A percentile compares a stretch with the other conserved stretches of the same genome.
These are phyloP conservation scores for Epicoccum sorghinum DNA, from an alignment of 2,329 filamentous ascomycete genomes.

Conservation along the genomic window DNA sequence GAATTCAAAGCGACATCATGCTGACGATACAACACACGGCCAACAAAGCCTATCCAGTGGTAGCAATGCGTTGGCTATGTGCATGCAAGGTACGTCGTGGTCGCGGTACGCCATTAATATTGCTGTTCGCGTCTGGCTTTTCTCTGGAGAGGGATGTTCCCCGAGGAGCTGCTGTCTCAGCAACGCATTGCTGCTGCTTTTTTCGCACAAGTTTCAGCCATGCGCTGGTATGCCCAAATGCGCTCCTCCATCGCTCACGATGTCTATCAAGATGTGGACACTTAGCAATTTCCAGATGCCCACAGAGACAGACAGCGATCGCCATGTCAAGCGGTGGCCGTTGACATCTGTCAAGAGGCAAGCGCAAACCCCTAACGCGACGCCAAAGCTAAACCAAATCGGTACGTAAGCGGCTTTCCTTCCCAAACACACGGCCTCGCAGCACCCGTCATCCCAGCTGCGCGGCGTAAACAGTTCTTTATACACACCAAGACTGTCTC, in stretches of 20 bases:
- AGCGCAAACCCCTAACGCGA: conserved; percentile 2
- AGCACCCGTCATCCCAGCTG: conserved; percentile 22
- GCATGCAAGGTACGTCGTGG: conserved; percentile 14
- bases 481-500: conserved; percentile 14
- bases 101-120: background rate
- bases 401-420: conserved; percentile 18
- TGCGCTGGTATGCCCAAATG: background rate
- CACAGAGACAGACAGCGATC: conserved; percentile 6
- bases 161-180: conserved; percentile 22
- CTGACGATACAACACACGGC: background rate
- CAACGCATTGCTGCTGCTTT: conserved; percentile 16
- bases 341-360: conserved; percentile 17
- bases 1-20: background rate
- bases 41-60: background rate
- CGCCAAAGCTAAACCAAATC: conserved; percentile 8
- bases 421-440: conserved; percentile 29
- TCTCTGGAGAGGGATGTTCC: conserved; percentile 17
- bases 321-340: conserved; percentile 2
- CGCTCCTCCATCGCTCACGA: background rate
- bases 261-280: background rate
- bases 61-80: background rate
- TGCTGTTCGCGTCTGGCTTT: conserved; percentile 14
- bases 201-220: conserved; percentile 2
- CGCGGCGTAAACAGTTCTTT: conserved; percentile 31
- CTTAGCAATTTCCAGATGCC: background rate